Conservation (phyloP, 2,329 filamentous ascomycete species). For the Cladosporium cucumerinum region DNA sequence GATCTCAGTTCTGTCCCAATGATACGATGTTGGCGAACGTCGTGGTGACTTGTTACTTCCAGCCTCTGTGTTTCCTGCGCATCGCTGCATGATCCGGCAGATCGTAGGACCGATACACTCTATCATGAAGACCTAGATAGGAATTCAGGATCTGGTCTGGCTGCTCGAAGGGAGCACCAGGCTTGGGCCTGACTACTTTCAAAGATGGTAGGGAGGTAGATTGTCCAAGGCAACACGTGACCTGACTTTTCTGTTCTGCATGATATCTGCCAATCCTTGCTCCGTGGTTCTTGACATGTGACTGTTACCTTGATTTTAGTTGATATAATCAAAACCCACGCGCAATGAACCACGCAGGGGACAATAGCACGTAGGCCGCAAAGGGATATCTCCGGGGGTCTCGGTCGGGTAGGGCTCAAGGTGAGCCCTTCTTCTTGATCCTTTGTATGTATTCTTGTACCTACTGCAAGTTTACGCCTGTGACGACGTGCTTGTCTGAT, state of each 20-base stretch:
- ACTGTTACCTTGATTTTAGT: neutral
- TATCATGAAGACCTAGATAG: neutral
- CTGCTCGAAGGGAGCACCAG: neutral
- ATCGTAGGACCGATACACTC: neutral
- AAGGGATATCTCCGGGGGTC: neutral
- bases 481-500: neutral
- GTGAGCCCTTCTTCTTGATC: neutral
- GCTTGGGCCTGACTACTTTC: neutral
- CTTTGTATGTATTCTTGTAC: neutral
- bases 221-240: neutral
- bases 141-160: neutral
- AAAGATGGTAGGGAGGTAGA: neutral
- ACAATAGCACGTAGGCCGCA: neutral
- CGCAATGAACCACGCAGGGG: neutral
- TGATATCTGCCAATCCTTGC: neutral
- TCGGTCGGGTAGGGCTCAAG: neutral
- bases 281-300: neutral
- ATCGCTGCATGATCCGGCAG: neutral
- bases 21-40: neutral
- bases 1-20: no score
- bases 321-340: neutral
- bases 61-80: neutral
- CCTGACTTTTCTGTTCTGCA: neutral
- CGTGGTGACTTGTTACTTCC: neutral
- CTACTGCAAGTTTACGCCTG: neutral